Evolutionary conservation across 176 grass and related monocot genomes (phyloP).

Genomic region (Neostapfia colusana): DNA sequence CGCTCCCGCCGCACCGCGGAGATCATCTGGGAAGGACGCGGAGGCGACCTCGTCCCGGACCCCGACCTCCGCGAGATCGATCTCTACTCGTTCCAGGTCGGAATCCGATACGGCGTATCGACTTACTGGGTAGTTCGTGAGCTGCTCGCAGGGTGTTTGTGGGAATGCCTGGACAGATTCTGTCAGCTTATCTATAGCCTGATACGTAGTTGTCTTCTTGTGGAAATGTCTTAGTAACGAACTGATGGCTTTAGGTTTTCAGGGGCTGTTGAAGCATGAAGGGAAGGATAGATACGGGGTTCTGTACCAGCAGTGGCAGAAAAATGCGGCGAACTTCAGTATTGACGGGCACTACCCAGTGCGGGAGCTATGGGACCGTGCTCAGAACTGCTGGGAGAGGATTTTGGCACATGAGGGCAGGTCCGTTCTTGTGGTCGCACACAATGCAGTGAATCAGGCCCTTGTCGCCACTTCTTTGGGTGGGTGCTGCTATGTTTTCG

Average conservation of each 20-base stretch:
- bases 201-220: not conserved
- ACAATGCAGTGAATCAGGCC: conserved; percentile 91
- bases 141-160: not conserved
- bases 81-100: conserved; percentile 90
- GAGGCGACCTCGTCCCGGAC: conserved; percentile 67
- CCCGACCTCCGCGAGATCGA: conserved; percentile 85
- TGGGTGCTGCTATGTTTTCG: conserved; percentile 20
- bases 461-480: conserved; percentile 82
- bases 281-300: conserved; percentile 73
- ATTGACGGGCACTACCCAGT: conserved; percentile 64
- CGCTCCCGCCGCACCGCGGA: conserved; percentile 81
- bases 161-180: not conserved
- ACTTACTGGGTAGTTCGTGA: rapidly evolving
- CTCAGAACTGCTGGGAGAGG: conserved; percentile 73
- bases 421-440: conserved; percentile 89
- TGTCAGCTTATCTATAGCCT: not conserved
- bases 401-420: conserved; percentile 73
- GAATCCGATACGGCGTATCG: not conserved
- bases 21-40: conserved; percentile 69
- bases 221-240: not conserved
- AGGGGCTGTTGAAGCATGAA: conserved; percentile 87
- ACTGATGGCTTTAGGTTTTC: not conserved
- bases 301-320: conserved; percentile 69
- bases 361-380: conserved; percentile 57
- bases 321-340: conserved; percentile 64